A percentile compares a stretch with the other conserved stretches of the same genome.
phyloP scores from a whole-genome alignment of 2,329 filamentous ascomycete species.

The Leptographium galeiforme region DNA sequence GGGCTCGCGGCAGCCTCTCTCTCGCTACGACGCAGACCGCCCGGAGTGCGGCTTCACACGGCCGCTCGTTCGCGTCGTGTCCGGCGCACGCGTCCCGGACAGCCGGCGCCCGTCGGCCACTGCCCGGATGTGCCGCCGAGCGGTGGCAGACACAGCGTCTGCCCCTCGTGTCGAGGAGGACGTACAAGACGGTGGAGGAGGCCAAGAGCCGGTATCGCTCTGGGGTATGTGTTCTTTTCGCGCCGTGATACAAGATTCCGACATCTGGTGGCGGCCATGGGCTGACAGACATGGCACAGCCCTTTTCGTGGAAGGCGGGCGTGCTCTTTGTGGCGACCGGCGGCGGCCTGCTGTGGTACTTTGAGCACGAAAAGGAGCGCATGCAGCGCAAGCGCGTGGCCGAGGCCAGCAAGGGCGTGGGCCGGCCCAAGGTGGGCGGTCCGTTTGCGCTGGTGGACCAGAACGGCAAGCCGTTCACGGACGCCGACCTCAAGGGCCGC shows the following conservation, averaged over 20 bases:
- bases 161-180: constrained; percentile 22
- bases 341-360: constrained; percentile 71
- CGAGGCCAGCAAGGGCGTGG: constrained; percentile 85
- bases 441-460: constrained; percentile 73
- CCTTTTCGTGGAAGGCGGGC: constrained; percentile 88
- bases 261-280: no score
- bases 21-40: neutral
- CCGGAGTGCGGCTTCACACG: neutral
- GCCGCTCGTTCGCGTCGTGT: constrained; percentile 1
- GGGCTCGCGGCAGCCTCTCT: constrained; percentile 3
- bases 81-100: neutral
- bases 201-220: constrained; percentile 44
- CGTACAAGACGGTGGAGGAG: constrained; percentile 42
- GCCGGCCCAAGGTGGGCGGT: constrained; percentile 85
- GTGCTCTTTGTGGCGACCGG: constrained; percentile 72
- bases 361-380: constrained; percentile 82
- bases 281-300: constrained; percentile 31
- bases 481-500: constrained; percentile 71
- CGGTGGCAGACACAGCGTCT: constrained; percentile 11
- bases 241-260: no score
- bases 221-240: constrained; percentile 41
- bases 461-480: constrained; percentile 63
- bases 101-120: neutral
- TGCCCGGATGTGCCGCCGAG: constrained; percentile 11
- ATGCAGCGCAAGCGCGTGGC: constrained; percentile 81